Percentiles rank a stretch among this genome's conserved stretches.
Conservation (phyloP, 345 rosid genomes). For the Bruguiera gymnorhiza region DNA sequence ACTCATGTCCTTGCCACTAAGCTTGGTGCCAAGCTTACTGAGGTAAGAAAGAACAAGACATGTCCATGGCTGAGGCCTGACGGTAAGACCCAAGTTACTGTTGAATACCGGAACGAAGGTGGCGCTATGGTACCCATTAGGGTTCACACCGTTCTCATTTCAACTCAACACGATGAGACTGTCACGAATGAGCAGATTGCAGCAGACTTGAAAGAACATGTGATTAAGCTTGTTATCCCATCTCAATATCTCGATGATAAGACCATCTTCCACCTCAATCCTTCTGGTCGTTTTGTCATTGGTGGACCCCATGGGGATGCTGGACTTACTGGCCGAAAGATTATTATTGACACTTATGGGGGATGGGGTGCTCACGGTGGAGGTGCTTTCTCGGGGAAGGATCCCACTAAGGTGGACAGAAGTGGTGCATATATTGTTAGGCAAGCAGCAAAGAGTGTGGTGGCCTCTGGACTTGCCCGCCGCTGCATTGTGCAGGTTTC, state of each 20-base stretch:
- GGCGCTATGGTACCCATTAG: constrained; percentile 73
- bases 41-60: constrained; percentile 73
- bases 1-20: constrained; percentile 77
- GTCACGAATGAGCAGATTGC: constrained; percentile 72
- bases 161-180: constrained; percentile 80
- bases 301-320: constrained; percentile 90
- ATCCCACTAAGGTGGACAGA: constrained; percentile 74
- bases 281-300: constrained; percentile 76
- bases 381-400: constrained; percentile 62
- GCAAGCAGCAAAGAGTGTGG: constrained; percentile 77
- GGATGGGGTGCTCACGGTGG: constrained; percentile 67
- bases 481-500: constrained; percentile 77
- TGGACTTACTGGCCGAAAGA: constrained; percentile 79
- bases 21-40: constrained; percentile 83
- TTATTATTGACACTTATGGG: constrained; percentile 65
- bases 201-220: constrained; percentile 62
- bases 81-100: constrained; percentile 79
- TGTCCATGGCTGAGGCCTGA: constrained; percentile 84
- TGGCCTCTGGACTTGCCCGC: constrained; percentile 69
- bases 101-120: constrained; percentile 58
- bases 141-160: constrained; percentile 76
- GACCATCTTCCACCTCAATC: constrained; percentile 77
- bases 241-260: constrained; percentile 66
- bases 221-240: constrained; percentile 71
- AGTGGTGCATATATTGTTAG: constrained; percentile 80